These are phyloP conservation scores for Boletus pseudo-olivaceus DNA, from an alignment of 768 basidiomycete species.

Conservation along the genomic window DNA sequence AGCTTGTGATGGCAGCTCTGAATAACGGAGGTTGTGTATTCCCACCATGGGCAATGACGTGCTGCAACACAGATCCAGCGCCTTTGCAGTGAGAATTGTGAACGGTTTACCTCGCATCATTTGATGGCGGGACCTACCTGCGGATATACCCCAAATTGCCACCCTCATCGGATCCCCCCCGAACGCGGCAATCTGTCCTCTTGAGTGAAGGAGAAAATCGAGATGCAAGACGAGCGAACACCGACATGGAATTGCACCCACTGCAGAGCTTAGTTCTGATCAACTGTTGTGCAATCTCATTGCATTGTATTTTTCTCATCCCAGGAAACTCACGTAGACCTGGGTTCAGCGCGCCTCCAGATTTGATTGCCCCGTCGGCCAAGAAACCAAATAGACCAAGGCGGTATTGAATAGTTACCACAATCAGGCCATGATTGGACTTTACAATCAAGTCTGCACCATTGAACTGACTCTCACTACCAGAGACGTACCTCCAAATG, in stretches of 20 bases:
- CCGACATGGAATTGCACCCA: conserved; percentile 7
- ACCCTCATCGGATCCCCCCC: conserved; percentile 2
- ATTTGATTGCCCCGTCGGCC: neutral
- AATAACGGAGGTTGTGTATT: conserved; percentile 6
- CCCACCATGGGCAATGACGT: conserved; percentile 2
- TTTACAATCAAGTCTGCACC: conserved; percentile 4
- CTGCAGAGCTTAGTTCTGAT: conserved; percentile 2
- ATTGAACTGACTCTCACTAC: neutral
- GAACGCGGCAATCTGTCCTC: neutral
- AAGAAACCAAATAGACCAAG: conserved; percentile 9
- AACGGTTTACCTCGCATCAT: neutral
- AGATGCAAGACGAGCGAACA: neutral
- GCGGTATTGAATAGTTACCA: conserved; percentile 10
- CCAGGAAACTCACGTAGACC: conserved; percentile 5
- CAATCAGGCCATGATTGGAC: conserved; percentile 2
- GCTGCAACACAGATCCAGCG: conserved; percentile 7
- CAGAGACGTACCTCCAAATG: neutral
- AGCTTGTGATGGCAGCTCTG: conserved; percentile 9
- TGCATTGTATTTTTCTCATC: neutral
- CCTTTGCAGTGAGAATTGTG: neutral
- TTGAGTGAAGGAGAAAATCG: neutral
- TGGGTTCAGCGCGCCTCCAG: neutral
- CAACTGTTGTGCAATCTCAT: neutral
- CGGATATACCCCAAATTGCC: conserved; percentile 9
- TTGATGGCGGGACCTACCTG: neutral